Conservation (phyloP, 306 rosid genomes). For the Heteromeles arbutifolia region DNA sequence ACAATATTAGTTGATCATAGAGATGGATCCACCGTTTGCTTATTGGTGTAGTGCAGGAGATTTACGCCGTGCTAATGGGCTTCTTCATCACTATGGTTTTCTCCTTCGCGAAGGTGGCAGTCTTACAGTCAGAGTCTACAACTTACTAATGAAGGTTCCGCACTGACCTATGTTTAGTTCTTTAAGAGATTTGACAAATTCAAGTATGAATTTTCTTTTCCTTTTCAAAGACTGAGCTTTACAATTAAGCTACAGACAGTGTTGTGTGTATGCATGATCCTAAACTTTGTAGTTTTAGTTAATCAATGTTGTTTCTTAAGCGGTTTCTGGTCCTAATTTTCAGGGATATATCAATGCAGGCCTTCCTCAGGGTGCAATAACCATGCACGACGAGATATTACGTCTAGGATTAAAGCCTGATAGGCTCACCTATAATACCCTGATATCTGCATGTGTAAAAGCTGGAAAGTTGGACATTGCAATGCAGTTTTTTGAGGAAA, state of each 20-base stretch:
- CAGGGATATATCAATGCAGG: conserved; percentile 77
- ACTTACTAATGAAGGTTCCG: conserved; percentile 75
- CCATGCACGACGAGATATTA: conserved; percentile 43
- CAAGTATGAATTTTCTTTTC: background rate
- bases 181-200: conserved; percentile 8
- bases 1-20: conserved; percentile 14
- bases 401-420: conserved; percentile 61
- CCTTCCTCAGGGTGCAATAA: conserved; percentile 51
- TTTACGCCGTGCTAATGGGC: conserved; percentile 81
- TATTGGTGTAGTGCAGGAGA: conserved; percentile 78
- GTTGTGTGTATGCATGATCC: background rate
- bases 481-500: conserved; percentile 57
- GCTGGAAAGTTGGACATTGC: conserved; percentile 55
- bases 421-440: conserved; percentile 71
- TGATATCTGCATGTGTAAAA: conserved; percentile 66
- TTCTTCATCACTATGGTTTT: conserved; percentile 72
- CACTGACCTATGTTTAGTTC: conserved; percentile 19
- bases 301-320: background rate
- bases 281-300: background rate
- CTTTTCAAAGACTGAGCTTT: background rate
- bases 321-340: conserved; percentile 6
- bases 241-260: background rate
- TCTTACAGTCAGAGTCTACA: conserved; percentile 52
- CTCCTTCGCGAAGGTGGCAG: conserved; percentile 62
- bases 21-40: conserved; percentile 29